Evolutionary conservation across 345 rosid species (phyloP), one percentile per base, ranked within the genome.

Genomic region (Lepidium aucheri): DNA sequence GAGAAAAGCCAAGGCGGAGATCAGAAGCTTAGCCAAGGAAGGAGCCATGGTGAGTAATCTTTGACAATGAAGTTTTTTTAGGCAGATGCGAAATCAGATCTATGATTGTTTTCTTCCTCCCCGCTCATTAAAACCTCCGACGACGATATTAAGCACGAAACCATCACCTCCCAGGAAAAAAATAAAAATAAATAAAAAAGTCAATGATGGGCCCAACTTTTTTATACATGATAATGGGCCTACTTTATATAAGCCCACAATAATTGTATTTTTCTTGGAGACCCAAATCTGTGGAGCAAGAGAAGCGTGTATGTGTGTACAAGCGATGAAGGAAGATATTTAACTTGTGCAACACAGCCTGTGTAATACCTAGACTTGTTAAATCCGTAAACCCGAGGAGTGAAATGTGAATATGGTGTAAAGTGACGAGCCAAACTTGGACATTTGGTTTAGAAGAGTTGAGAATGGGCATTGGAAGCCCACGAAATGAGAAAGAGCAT

Each of bases 1-100:
- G 46, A 85, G 69, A 17, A 74, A 67, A 42, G 82, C 32, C 61
- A 84, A 16, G 34, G 77, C 74, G 34, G 77, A 50, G 76, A 79
- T 63, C 60, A 81, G 59, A 8, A 83, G 59, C 65, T 43, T 80
- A 54, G 75, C 54, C 4, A 63, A 6, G 2, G 60, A 46, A 45
- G 65, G 17, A 42, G 73, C 75, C 81, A 77, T 72, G 50, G 50
- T 53, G 3, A 43, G 5, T 15, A 41, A 62, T 44, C 40, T 20
- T 46, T 34, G 30, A 12, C 8, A 42, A 36, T 43, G 30, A 3
- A 33, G 33, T 4, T 43, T 51, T 51, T 61, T 36, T 54, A 4
- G 16, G 35, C 58, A 63, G 69, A 70, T 70, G 69, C 15, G 50
- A 54, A 44, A 9, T 28, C 57, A 71, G 75, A 72, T 72, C 70